Percentiles rank a stretch among this genome's conserved stretches.
These are phyloP conservation scores for Pistacia vera DNA, from an alignment of 345 rosid species.

Conservation along the genomic window DNA sequence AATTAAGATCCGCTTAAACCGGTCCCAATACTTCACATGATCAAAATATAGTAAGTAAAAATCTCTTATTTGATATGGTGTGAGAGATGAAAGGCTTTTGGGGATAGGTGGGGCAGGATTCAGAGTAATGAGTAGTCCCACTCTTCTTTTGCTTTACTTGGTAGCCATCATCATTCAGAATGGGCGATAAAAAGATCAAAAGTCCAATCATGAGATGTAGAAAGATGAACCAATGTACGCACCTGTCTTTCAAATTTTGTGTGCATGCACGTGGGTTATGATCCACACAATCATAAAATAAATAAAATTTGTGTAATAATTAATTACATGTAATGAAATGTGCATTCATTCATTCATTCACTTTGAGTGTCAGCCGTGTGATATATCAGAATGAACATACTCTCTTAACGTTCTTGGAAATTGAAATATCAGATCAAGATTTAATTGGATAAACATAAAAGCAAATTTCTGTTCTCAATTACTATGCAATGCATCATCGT, in stretches of 20 bases:
- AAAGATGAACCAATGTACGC: no score
- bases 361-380: slow-evolving; percentile 6
- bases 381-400: neutral
- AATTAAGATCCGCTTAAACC: no score
- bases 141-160: slow-evolving; percentile 16
- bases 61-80: neutral
- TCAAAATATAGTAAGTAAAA: no score
- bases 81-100: neutral
- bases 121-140: slow-evolving; percentile 27
- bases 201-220: slow-evolving; percentile 14
- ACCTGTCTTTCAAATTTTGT: neutral
- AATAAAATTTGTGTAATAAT: neutral
- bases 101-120: slow-evolving; percentile 33
- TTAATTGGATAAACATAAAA: no score
- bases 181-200: neutral
- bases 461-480: slow-evolving; percentile 4
- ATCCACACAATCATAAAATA: neutral
- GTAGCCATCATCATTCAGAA: slow-evolving; percentile 22
- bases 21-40: no score
- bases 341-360: no score
- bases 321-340: no score
- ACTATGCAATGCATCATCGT: neutral
- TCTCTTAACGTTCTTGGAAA: slow-evolving; percentile 10
- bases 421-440: neutral
- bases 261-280: slow-evolving; percentile 22